Evolutionary conservation across 371 early-diverging fungal species (phyloP).

Genomic region (Lichtheimia corymbifera): DNA sequence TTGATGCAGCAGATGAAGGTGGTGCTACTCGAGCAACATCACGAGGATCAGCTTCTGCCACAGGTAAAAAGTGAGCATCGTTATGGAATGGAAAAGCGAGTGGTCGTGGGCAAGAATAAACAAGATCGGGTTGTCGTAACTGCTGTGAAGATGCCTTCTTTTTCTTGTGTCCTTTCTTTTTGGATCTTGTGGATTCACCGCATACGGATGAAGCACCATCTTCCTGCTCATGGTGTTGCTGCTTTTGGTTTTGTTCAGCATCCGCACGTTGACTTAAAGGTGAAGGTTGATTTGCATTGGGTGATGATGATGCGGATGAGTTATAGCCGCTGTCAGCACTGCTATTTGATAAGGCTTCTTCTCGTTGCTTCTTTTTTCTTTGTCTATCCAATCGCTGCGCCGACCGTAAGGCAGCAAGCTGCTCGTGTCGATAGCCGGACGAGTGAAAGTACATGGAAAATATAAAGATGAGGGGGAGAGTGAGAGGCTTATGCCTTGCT

Average conservation of each 20-base stretch:
- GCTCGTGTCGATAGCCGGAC: constrained; percentile 42
- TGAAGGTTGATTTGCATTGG: constrained; percentile 17
- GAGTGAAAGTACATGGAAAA: constrained; percentile 38
- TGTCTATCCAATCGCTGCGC: constrained; percentile 14
- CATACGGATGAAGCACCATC: not conserved
- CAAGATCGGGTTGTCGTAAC: constrained; percentile 46
- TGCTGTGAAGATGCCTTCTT: constrained; percentile 20
- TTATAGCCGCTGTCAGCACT: constrained; percentile 46
- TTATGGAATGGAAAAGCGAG: constrained; percentile 56
- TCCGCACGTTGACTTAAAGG: constrained; percentile 8
- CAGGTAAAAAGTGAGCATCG: constrained; percentile 53
- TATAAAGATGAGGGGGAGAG: not conserved
- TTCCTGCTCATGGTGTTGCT: constrained; percentile 5
- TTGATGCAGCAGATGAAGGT: constrained; percentile 11
- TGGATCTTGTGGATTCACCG: constrained; percentile 4
- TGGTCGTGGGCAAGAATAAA: constrained; percentile 52
- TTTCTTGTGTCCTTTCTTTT: constrained; percentile 27
- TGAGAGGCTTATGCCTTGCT: not conserved
- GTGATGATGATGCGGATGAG: constrained; percentile 38
- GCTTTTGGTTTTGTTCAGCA: constrained; percentile 12
- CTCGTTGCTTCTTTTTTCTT: constrained; percentile 20
- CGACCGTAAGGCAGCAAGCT: constrained; percentile 26
- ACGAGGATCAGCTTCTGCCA: constrained; percentile 53
- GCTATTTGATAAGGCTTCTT: constrained; percentile 35
- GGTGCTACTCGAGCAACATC: constrained; percentile 47